A percentile compares a stretch with the other conserved stretches of the same genome.
These are phyloP conservation scores for Backusella macrospora DNA, from an alignment of 192 early-diverging fungal species.

Conservation along the genomic window DNA sequence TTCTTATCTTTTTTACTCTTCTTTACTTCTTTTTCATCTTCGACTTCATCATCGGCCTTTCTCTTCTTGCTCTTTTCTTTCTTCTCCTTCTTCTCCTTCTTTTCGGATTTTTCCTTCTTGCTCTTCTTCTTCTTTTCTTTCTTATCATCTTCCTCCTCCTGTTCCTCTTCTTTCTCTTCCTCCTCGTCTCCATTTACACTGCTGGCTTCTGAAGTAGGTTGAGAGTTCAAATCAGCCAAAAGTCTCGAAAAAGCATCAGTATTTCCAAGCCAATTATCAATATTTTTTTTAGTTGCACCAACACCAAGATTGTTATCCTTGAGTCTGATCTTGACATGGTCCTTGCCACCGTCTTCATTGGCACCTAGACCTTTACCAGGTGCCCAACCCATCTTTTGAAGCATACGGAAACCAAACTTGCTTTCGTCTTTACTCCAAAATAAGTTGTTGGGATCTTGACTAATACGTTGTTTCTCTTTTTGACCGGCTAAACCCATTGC, in stretches of 20 bases:
- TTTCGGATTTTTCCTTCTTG: constrained; percentile 18
- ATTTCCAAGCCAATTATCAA: constrained; percentile 96
- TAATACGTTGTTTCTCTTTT: constrained; percentile 75
- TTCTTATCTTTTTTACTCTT: constrained; percentile 41
- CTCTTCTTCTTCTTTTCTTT: constrained; percentile 35
- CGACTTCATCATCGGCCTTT: constrained; percentile 39
- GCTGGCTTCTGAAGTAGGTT: constrained; percentile 45
- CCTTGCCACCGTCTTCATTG: constrained; percentile 81
- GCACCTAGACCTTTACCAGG: constrained; percentile 91
- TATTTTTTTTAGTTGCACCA: constrained; percentile 84
- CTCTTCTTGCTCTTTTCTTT: constrained; percentile 37
- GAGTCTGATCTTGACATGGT: constrained; percentile 85
- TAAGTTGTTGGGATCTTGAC: constrained; percentile 90
- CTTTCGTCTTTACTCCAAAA: constrained; percentile 81
- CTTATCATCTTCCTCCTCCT: constrained; percentile 43
- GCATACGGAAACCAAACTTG: constrained; percentile 89
- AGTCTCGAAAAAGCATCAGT: constrained; percentile 83
- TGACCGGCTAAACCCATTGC: constrained; percentile 75
- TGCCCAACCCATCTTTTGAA: constrained; percentile 95
- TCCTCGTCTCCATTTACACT: constrained; percentile 37
- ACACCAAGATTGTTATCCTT: constrained; percentile 91
- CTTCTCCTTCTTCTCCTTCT: constrained; percentile 46
- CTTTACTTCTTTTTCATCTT: constrained; percentile 40
- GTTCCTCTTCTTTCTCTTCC: constrained; percentile 36
- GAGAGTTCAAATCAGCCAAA: constrained; percentile 78